Conservation (phyloP, 2,329 filamentous ascomycete species). For the Chrysosporium keratinophilum region DNA sequence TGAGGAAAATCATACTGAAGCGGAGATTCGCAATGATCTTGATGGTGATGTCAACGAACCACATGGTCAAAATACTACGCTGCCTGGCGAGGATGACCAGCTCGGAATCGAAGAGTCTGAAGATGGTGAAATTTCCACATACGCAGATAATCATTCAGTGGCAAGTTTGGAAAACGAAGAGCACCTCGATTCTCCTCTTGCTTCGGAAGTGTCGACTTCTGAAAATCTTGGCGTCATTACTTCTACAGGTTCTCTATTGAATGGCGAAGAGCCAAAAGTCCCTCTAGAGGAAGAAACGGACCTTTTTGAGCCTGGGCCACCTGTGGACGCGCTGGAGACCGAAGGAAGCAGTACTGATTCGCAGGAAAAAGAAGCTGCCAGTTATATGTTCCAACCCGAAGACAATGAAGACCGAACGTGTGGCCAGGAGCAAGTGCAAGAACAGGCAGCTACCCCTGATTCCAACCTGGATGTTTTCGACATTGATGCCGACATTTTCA, state of each 20-base stretch:
- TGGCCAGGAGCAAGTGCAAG: slow-evolving; percentile 6
- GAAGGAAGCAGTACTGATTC: background rate
- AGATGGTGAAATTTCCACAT: slow-evolving; percentile 1
- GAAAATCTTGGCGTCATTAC: background rate
- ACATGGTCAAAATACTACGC: background rate
- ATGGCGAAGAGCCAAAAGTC: background rate
- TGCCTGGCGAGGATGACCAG: background rate
- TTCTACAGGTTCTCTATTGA: background rate
- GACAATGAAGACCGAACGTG: background rate
- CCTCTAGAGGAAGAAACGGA: slow-evolving; percentile 7
- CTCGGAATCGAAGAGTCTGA: background rate
- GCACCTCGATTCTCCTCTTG: background rate
- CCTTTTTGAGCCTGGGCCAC: background rate
- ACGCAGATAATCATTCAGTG: background rate
- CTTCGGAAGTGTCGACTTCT: background rate
- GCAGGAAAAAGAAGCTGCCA: background rate
- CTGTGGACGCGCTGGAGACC: background rate
- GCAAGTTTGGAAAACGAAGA: background rate
- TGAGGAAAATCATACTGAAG: background rate
- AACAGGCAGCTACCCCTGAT: slow-evolving; percentile 16
- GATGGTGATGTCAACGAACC: background rate
- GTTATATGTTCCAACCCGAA: background rate
- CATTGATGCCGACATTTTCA: slow-evolving; percentile 26
- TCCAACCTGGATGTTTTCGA: slow-evolving; percentile 23
- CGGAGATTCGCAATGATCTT: background rate